Evolutionary conservation across 2,329 filamentous ascomycete genomes (phyloP).

Genomic region (Furcasterigmium sp.): DNA sequence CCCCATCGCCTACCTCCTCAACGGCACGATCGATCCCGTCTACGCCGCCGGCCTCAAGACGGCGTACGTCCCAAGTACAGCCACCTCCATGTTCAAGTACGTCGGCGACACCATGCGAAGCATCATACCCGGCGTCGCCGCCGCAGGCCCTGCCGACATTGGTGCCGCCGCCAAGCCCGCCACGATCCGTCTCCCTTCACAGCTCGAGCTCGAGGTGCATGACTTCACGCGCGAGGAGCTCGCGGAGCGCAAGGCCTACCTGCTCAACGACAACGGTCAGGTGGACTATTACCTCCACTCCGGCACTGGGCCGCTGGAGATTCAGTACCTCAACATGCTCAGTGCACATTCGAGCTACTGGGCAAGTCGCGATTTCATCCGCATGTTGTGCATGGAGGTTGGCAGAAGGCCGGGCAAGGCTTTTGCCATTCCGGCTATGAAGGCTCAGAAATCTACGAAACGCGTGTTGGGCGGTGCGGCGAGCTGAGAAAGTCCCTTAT

Average conservation of each 20-base stretch:
- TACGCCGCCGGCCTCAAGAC: constrained; percentile 74
- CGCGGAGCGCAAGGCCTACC: constrained; percentile 78
- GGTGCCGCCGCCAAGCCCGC: constrained; percentile 20
- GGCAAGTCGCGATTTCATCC: constrained; percentile 80
- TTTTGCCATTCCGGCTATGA: constrained; percentile 51
- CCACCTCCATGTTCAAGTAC: constrained; percentile 59
- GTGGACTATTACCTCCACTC: constrained; percentile 86
- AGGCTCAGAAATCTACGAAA: constrained; percentile 49
- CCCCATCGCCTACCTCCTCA: constrained; percentile 86
- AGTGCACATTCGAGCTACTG: constrained; percentile 95
- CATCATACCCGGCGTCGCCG: constrained; percentile 49
- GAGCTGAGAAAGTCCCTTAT: not conserved
- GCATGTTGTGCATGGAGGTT: constrained; percentile 84
- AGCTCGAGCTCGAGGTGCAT: constrained; percentile 90
- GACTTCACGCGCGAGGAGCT: constrained; percentile 91
- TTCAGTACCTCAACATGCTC: constrained; percentile 96
- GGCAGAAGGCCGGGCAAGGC: constrained; percentile 67
- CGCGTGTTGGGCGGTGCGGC: not conserved
- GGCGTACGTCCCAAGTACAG: constrained; percentile 72
- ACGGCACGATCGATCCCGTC: constrained; percentile 77
- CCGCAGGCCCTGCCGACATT: not conserved
- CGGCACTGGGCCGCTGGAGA: constrained; percentile 81
- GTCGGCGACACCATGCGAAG: constrained; percentile 58
- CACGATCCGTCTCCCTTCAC: constrained; percentile 49
- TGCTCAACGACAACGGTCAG: constrained; percentile 95